These are phyloP conservation scores for Stachybotrys chartarum DNA, from an alignment of 2,329 filamentous ascomycete genomes.

Conservation along the genomic window DNA sequence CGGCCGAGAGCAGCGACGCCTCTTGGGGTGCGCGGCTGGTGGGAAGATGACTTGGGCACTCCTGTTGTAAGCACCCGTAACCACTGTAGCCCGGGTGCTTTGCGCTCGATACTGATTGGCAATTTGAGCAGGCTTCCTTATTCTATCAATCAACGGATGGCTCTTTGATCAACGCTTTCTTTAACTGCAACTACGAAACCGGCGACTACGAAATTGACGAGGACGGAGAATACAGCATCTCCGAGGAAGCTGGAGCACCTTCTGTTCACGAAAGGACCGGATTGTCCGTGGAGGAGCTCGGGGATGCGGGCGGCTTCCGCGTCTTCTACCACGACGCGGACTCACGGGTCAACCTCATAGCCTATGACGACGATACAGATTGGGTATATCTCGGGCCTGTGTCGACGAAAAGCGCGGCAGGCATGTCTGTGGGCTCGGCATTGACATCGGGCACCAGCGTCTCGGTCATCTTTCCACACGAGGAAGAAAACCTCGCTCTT, in stretches of 20 bases:
- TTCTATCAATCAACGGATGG: conserved; percentile 9
- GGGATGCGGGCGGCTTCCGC: conserved; percentile 9
- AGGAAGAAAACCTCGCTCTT: conserved; percentile 7
- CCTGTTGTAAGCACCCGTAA: neutral
- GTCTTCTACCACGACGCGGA: conserved; percentile 12
- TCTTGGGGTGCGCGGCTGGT: neutral
- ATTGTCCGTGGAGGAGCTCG: conserved; percentile 9
- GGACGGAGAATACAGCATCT: conserved; percentile 6
- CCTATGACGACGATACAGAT: conserved; percentile 13
- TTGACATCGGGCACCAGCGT: conserved; percentile 8
- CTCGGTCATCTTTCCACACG: conserved; percentile 10
- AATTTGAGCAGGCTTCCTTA: neutral
- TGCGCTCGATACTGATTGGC: neutral
- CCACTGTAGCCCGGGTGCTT: neutral
- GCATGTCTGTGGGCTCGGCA: conserved; percentile 4
- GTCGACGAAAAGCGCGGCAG: conserved; percentile 4
- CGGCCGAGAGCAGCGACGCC: neutral
- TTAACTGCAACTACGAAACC: conserved; percentile 8
- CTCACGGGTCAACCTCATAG: conserved; percentile 6
- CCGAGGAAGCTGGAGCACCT: conserved; percentile 2
- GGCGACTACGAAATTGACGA: conserved; percentile 6
- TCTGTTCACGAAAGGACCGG: conserved; percentile 11
- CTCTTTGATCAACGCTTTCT: conserved; percentile 7
- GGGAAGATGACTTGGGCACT: neutral
- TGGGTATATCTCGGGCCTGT: conserved; percentile 11